A percentile compares a stretch with the other conserved stretches of the same genome.
phyloP scores from a whole-genome alignment of 2,329 filamentous ascomycete genomes.

The Aspergillus glaucus region DNA sequence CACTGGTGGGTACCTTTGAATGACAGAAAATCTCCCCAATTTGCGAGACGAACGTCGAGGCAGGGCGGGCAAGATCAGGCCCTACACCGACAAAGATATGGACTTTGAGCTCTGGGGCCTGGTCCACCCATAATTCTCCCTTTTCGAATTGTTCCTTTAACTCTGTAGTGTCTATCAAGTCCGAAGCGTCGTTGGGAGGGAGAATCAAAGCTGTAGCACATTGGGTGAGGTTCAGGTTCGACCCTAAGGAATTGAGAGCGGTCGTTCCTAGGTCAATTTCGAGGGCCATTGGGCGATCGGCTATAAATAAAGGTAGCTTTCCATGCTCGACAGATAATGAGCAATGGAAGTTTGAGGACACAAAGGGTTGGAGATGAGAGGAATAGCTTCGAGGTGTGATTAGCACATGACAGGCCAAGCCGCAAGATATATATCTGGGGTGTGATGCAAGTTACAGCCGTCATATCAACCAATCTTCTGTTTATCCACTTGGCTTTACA shows the following conservation, averaged over 20 bases:
- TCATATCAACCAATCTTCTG: no score
- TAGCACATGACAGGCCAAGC: not conserved
- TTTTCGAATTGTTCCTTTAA: constrained; percentile 6
- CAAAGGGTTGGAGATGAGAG: not conserved
- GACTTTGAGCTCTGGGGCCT: constrained; percentile 22
- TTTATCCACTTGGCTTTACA: no score
- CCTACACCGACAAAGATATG: constrained; percentile 16
- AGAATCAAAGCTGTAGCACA: constrained; percentile 13
- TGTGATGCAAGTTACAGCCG: not conserved
- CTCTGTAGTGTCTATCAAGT: not conserved
- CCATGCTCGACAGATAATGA: not conserved
- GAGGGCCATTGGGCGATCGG: constrained; percentile 14
- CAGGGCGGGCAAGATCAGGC: not conserved
- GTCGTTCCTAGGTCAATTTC: constrained; percentile 17
- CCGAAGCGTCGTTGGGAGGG: not conserved
- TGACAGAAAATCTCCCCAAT: constrained; percentile 18
- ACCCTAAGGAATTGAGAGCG: constrained; percentile 5
- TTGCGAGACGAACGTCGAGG: constrained; percentile 8
- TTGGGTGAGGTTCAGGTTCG: constrained; percentile 15
- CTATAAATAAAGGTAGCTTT: not conserved
- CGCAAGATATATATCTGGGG: not conserved
- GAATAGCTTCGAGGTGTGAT: not conserved
- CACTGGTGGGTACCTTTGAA: constrained; percentile 15
- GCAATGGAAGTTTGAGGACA: not conserved
- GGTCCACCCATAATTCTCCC: constrained; percentile 21